Evolutionary conservation across 2,329 filamentous ascomycete genomes (phyloP), one percentile per base, ranked within the genome.

Genomic region (Peltaster fructicola): DNA sequence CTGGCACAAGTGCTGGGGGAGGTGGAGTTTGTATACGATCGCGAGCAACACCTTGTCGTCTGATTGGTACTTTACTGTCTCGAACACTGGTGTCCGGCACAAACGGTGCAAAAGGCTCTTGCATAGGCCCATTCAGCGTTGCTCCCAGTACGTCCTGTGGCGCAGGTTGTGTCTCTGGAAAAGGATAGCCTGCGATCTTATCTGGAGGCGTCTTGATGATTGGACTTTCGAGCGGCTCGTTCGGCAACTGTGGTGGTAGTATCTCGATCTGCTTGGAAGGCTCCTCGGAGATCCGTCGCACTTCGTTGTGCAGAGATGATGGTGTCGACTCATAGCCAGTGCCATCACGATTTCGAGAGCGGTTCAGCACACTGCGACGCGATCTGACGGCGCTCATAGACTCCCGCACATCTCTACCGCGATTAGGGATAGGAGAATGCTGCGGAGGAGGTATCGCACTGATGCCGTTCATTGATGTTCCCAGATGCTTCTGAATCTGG

Each of bases 401-500:
- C 51, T 93, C 85, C 32, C 80, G 65, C 10, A 75, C 69, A 49
- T 90, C 81, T 31, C 79, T 66, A 15, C 81, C 81, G 33, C 84
- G 66, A 44, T 92, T 92, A 4, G 84, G 84, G 34, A 85, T 65
- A 2, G 79, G 80, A 4, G 75, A 74, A 32, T 73, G 81, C 45
- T 90, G 81, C 10, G 61, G 51, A 4, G 78, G 62, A 14, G 85
- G 82, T 11, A 95, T 67, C 44, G 90, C 77, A 5, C 84, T 81
- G 9, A 95, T 74, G 11, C 79, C 81, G 50, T 73, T 82, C 9
- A 77, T 66, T 18, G 75, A 73, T 9, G 72, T 67, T 7, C 85
- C 85, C 2, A 95, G 60, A 41, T 92, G 82, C 46, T 93, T 95
- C 22, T 81, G 80, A 38, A 98, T 91, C 45, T 98, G 88, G 47